Evolutionary conservation across 805 yeast genomes (phyloP).

Genomic region (Phaffomyces opuntiae): DNA sequence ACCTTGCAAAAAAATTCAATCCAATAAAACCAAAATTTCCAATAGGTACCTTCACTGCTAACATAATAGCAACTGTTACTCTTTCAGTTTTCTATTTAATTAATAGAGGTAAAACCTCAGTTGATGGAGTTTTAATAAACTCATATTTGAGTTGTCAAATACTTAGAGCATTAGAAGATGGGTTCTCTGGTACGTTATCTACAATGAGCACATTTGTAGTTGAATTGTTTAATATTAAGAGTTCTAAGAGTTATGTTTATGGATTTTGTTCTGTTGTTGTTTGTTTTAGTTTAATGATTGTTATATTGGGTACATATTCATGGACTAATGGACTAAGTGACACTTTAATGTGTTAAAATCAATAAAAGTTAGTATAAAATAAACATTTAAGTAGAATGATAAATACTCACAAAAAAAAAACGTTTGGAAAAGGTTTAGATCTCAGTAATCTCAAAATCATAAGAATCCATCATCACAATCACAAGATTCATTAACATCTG

Average conservation of each 20-base stretch:
- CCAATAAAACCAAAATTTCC: slow-evolving; percentile 40
- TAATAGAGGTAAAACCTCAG: slow-evolving; percentile 33
- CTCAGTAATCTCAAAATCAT: not conserved
- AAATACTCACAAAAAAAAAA: slow-evolving; percentile 4
- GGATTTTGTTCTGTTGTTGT: slow-evolving; percentile 38
- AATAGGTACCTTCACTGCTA: slow-evolving; percentile 43
- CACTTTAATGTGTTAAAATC: slow-evolving; percentile 12
- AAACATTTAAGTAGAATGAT: not conserved
- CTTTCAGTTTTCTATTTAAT: slow-evolving; percentile 38
- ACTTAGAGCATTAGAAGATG: slow-evolving; percentile 48
- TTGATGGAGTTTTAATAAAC: slow-evolving; percentile 24
- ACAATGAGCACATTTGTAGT: slow-evolving; percentile 75
- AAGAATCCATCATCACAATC: not conserved
- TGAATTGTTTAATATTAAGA: slow-evolving; percentile 43
- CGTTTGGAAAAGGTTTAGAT: slow-evolving; percentile 12
- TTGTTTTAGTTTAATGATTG: slow-evolving; percentile 42
- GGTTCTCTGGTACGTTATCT: slow-evolving; percentile 65
- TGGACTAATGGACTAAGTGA: slow-evolving; percentile 52
- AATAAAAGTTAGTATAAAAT: not conserved
- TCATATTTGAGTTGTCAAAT: slow-evolving; percentile 40
- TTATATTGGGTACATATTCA: slow-evolving; percentile 64
- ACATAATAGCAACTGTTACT: slow-evolving; percentile 39
- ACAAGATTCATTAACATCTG: slow-evolving; percentile 9
- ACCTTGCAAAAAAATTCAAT: slow-evolving; percentile 46
- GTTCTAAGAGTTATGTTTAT: slow-evolving; percentile 41